Evolutionary conservation across 2,329 filamentous ascomycete genomes (phyloP), one percentile per base, ranked within the genome.

Genomic region (Rasamsonia emersonii): DNA sequence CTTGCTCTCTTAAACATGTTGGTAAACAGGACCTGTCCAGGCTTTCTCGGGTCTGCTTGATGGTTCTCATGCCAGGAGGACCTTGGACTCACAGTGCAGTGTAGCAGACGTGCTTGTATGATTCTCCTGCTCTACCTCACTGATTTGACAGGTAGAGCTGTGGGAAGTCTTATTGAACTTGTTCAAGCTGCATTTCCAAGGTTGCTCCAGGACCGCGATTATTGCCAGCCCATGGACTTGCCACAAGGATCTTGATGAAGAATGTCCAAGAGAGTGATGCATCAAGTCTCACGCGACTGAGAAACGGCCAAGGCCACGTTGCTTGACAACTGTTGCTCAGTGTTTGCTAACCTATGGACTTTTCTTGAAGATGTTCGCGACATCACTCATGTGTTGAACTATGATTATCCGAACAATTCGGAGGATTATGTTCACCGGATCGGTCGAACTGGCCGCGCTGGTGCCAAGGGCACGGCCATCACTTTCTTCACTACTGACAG

Each of bases 331-430:
- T 56, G 53, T 55, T 71, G 69, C 68, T 65, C 70, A 74, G 15
- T 33, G 54, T 56, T 61, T 77, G 77, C 86, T 93, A 93, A 93
- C 83, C 73, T 76, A 40, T 43, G 41, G 64, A 61, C 69, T 62
- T n/a, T n/a, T n/a, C 70, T 56, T 68, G 59, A 95, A 96, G 91
- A 98, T 82, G 91, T 98, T 73, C 89, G 88, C 71, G 93, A 98
- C 76, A 98, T 98, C 72, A 96, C 91, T 68, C 91, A 98, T 71
- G 91, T 98, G 68, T 77, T 98, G 70, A 96, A 96, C 79, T 95
- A 96, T 84, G 91, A 96, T 65, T 96, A 96, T 68, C 89, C 89
- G 64, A 96, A 96, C 73, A 96, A 79, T 61, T 78, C 75, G 51
- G 75, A 79, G 61, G 75, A 79, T 53, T 79, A 79, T 51, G 72